Evolutionary conservation across 1,284 basidiomycete species (phyloP).

Genomic region (Golubevia sp.): DNA sequence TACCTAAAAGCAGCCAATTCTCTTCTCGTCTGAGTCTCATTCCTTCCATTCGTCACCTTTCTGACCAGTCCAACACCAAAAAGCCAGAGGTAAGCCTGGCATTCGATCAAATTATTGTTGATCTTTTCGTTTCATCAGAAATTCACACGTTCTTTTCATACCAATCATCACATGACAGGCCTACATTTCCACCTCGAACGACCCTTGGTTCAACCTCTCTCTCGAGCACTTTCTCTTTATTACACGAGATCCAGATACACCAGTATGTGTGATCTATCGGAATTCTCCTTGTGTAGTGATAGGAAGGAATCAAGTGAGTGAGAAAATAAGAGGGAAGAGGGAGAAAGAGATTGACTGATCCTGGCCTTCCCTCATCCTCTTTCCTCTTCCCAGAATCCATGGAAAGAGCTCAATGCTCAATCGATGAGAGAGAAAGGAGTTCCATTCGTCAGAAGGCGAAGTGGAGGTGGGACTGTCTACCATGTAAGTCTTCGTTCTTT

Average conservation of each 20-base stretch:
- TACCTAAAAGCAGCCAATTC: no score
- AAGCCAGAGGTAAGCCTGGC: no score
- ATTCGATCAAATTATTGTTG: no score
- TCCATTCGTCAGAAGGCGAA: conserved; percentile 82
- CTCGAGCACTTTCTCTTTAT: conserved; percentile 72
- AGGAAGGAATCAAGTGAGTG: conserved; percentile 77
- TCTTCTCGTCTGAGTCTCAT: no score
- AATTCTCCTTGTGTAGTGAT: conserved; percentile 90
- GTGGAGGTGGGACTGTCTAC: conserved; percentile 97
- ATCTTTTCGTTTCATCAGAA: no score
- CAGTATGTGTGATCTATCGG: conserved; percentile 81
- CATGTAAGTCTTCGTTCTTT: conserved; percentile 70
- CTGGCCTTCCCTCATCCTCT: neutral
- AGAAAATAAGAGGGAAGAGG: no score
- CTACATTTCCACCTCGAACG: conserved; percentile 79
- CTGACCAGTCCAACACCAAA: no score
- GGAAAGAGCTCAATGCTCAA: conserved; percentile 87
- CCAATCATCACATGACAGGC: no score
- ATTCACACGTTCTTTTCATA: no score
- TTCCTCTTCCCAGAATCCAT: conserved; percentile 76
- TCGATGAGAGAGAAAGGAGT: conserved; percentile 68
- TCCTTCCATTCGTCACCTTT: no score
- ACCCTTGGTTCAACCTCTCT: conserved; percentile 91
- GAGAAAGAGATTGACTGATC: neutral
- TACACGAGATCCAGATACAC: conserved; percentile 9